Evolutionary conservation across 352 stramenopile species (phyloP).

Genomic region (Globisporangium irregulare): DNA sequence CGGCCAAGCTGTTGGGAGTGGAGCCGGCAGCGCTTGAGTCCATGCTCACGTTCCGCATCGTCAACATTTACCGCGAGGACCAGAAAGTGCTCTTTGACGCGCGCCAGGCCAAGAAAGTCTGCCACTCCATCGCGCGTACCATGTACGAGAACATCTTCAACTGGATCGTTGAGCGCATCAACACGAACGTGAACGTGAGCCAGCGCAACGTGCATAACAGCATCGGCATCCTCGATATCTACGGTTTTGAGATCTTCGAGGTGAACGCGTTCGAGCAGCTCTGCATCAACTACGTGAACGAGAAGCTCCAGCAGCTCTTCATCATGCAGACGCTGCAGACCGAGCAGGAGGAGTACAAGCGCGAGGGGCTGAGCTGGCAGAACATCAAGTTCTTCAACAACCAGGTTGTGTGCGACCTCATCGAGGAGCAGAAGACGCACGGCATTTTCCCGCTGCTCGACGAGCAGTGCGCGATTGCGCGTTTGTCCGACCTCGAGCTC

Average conservation of each 20-base stretch:
- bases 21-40: slow-evolving; percentile 58
- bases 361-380: slow-evolving; percentile 73
- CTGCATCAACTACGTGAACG: slow-evolving; percentile 91
- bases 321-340: slow-evolving; percentile 80
- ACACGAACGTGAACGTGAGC: slow-evolving; percentile 76
- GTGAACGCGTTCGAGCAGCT: slow-evolving; percentile 90
- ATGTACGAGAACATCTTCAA: slow-evolving; percentile 91
- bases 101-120: slow-evolving; percentile 78
- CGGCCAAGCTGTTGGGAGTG: slow-evolving; percentile 63
- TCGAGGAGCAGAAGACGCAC: slow-evolving; percentile 80
- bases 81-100: slow-evolving; percentile 75
- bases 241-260: slow-evolving; percentile 90
- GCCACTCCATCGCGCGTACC: slow-evolving; percentile 80
- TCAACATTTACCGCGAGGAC: slow-evolving; percentile 79
- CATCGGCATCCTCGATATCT: slow-evolving; percentile 90
- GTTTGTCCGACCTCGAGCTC: slow-evolving; percentile 67
- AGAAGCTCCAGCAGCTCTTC: slow-evolving; percentile 87
- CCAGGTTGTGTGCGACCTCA: slow-evolving; percentile 86
- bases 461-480: slow-evolving; percentile 75
- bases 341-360: slow-evolving; percentile 77
- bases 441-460: slow-evolving; percentile 82
- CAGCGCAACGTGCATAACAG: slow-evolving; percentile 62
- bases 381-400: slow-evolving; percentile 86
- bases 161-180: slow-evolving; percentile 85
- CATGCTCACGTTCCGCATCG: slow-evolving; percentile 72